Base-by-base conservation (phyloP, 805 yeast species). In the Millerago galiae region DNA sequence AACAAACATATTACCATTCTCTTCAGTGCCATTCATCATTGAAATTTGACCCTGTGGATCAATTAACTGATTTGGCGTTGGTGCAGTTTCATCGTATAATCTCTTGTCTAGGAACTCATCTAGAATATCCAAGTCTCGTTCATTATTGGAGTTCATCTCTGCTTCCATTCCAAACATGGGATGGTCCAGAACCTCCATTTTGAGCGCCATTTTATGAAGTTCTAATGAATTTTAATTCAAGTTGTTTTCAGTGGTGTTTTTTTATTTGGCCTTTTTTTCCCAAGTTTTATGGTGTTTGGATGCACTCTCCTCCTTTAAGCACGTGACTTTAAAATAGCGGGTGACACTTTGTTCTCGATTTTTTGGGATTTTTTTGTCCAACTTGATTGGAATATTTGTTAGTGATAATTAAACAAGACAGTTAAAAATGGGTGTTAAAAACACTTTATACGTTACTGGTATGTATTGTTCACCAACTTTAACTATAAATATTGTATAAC, bases 391-490 rank as follows among this genome's bases (percentile, higher is more conserved):
- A 21, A 4, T 21, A 5, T 21, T 21, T 5, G 24, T 21, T 8
- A 26, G 28, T 26, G 28, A 26, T 26, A 26, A 26, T 26, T 10
- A 26, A 10, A 26, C 10, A 26, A 10, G 13, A 10, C 34, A 31
- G 16, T 9, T 3, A 15, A 42, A 14, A 17, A 53, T 54, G 61
- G 57, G 61, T 41, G 43, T 33, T 54, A 58, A 55, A 36, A 61
- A 56, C 50, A 73, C 80, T 10, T 63, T 76, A 47, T 75, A 75
- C 55, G 79, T 76, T 40, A 72, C 79, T 26, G 80, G 65, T 61
- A 49, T 3, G 24, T 17, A 25, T 32, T 12, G 15, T 11, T 17
- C 12, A 27, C 10, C 13, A 7, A 12, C 5, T 3, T 10, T n/a
- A 21, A 21, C 4, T 12, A 4, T n/a, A 27, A 6, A n/a, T 29